phyloP scores from a whole-genome alignment of 176 grass and related monocot genomes.

The Bolboschoenus planiculmis region DNA sequence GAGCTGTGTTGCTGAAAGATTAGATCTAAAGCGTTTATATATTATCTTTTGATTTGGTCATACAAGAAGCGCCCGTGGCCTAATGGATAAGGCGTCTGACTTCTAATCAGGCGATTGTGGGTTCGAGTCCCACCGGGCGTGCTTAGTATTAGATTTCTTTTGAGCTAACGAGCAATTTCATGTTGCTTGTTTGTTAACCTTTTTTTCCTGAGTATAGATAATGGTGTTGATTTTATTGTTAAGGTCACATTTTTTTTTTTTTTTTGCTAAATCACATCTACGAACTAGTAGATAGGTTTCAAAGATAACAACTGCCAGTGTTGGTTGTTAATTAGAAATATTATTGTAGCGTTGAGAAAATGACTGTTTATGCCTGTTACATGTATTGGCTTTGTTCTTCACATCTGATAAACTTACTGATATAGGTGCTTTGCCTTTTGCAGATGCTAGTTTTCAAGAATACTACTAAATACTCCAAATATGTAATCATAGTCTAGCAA shows the following conservation, averaged over 20 bases:
- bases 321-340: not conserved
- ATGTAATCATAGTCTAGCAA: not conserved
- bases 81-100: conserved; percentile 95
- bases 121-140: conserved; percentile 68
- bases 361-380: not conserved
- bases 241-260: not conserved
- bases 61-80: conserved; percentile 55
- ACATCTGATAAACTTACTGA: not conserved
- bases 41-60: too few species aligned
- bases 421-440: not conserved
- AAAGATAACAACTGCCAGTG: not conserved
- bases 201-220: too few species aligned
- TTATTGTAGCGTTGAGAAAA: not conserved
- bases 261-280: not conserved
- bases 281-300: not conserved
- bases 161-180: too few species aligned
- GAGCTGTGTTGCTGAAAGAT: too few species aligned
- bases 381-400: not conserved
- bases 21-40: too few species aligned
- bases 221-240: not conserved
- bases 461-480: not conserved
- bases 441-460: too few species aligned
- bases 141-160: not conserved
- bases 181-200: not conserved
- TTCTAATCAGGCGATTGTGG: conserved; percentile 84